Base-by-base conservation (phyloP, 495 filamentous ascomycete genomes). In the Penicillium fimorum region DNA sequence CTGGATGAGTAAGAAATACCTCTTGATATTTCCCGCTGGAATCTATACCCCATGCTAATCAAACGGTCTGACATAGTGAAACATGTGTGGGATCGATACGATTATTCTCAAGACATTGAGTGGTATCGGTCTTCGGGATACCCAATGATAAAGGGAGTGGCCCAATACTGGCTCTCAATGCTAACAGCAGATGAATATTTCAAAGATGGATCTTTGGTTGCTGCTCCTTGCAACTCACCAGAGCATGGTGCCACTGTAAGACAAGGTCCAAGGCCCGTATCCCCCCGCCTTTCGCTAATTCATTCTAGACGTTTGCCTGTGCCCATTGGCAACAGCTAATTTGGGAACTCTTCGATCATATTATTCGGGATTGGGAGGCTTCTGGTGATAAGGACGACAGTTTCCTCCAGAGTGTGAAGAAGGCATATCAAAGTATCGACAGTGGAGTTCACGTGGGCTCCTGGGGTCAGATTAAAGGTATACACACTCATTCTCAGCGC, bases 261-360 rank as follows among this genome's bases (percentile, higher is more conserved):
- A 15, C 1, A 38, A n/a, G 4, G 17, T 38, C 15, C 35, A 38
- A 6, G 15, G 35, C 15, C 35, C 13, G 12, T 6, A 6, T n/a
- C n/a, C 35, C 4, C 4, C 15, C 17, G 5, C 12, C 3, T 32
- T 11, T n/a, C 13, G 35, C 35, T 38, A 38, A 38, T 38, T n/a
- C 13, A 38, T n/a, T 4, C 5, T 15, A 38, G 8, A 81, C 79
- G 2, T 82, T 81, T 62, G 78, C 70, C 33, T 82, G 77, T 60
- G 63, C 76, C 7, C 74, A 79, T 50, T 74, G 74, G 56, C 79
- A 82, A 51, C 79, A 82, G 49, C 68, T 79, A 27, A 70, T 80
- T 18, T 65, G 65, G 20, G 68, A 81, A 49, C 55, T 82, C 9
- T 76, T 80, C 49, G 67, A 65, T 35, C 65, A 64, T 51, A 59